A percentile compares a stretch with the other conserved stretches of the same genome.
Conservation (phyloP, 1,284 basidiomycete species). For the Boletus hoseneyae region DNA sequence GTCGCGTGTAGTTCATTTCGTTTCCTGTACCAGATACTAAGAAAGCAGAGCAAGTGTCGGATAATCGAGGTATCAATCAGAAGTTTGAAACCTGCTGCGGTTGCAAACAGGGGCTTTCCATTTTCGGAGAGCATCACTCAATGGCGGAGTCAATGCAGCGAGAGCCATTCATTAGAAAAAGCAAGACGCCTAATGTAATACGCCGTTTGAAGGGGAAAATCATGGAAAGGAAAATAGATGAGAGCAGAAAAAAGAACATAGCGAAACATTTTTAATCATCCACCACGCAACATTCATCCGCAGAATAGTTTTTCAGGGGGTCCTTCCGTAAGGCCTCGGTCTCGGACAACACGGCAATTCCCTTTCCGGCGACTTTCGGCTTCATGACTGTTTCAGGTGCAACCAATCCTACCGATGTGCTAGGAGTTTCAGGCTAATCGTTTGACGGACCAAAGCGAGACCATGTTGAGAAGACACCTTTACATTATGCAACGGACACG, state of each 20-base stretch:
- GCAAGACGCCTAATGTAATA: conserved; percentile 4
- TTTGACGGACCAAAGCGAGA: conserved; percentile 7
- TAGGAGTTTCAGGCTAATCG: conserved; percentile 27
- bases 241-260: conserved; percentile 8
- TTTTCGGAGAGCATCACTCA: conserved; percentile 7
- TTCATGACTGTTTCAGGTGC: conserved; percentile 60
- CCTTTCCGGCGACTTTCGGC: conserved; percentile 43
- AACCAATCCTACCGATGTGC: conserved; percentile 22
- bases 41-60: conserved; percentile 1
- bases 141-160: no score
- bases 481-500: conserved; percentile 4
- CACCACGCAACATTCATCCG: conserved; percentile 16
- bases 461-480: conserved; percentile 4
- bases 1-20: conserved; percentile 25
- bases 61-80: conserved; percentile 1
- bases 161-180: conserved; percentile 6
- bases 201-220: background rate
- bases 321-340: conserved; percentile 73
- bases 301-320: conserved; percentile 70
- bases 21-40: background rate
- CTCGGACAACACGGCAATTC: conserved; percentile 48
- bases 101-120: conserved; percentile 21
- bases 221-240: conserved; percentile 9
- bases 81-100: conserved; percentile 14
- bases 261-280: conserved; percentile 20